Base-by-base conservation (phyloP, 176 grass and related monocot species). In the Ensete ventricosum region DNA sequence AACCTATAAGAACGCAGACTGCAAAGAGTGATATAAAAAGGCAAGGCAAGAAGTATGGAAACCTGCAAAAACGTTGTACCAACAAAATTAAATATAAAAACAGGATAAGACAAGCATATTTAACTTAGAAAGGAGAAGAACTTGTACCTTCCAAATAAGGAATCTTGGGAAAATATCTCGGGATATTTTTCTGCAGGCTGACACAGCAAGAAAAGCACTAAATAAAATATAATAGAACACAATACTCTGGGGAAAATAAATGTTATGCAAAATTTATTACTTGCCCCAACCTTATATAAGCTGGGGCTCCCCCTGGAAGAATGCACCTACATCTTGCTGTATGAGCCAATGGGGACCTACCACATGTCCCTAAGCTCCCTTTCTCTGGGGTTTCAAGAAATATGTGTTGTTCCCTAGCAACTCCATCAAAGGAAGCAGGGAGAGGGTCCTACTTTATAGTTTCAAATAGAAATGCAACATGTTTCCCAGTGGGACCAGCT, bases 141-240 rank as follows among this genome's bases (percentile, higher is more conserved):
- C 14, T 50, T 11, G 11, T 91, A 92, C 86, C 92, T 89, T 6
- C 75, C 84, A 71, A 91, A 87, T 17, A 84, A 11, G 4, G 89
- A 89, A 1, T 87, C 75, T 21, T 81, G 77, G 0, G 81, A 87
- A 76, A 96, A 89, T 50, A 89, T 52, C 29, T 83, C 55, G 12
- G 92, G 92, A 74, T 88, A 96, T 58, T 96, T 86, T 73, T 92
- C 90, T 75, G 74, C 87, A 67, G 89, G 92, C 85, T 90, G 76
- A 83, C 6, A 77, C 13, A 73, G 22, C 11, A 77, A 52, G 21
- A 21, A 76, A 20, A 64, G 9, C 64, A 76, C 50, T 14, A 55
- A 64, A 70, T 76, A 81, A 58, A 62, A 83, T 64, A 4, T 66
- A 11, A 54, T 62, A 67, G 26, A 11, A 67, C 9, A 77, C 24